These are phyloP conservation scores for Dendrocalamus latiflorus DNA, from an alignment of 202 grass and related monocot genomes.

Conservation along the genomic window DNA sequence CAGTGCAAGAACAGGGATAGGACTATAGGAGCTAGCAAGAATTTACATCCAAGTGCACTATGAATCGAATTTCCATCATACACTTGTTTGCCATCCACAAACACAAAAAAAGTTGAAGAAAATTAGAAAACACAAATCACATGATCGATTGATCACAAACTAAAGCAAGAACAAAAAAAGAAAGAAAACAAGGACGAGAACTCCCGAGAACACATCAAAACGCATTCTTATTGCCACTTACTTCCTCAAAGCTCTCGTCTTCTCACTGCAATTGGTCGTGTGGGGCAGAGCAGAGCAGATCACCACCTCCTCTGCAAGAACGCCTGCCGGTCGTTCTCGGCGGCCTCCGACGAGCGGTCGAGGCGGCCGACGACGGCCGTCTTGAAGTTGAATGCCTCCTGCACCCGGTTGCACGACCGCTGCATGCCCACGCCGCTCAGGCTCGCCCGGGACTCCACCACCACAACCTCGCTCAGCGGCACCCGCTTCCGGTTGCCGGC, in stretches of 20 bases:
- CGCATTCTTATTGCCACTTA: constrained; percentile 53
- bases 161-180: background rate
- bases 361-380: constrained; percentile 58
- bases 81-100: constrained; percentile 22
- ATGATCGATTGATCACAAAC: constrained; percentile 1
- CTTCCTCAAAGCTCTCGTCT: constrained; percentile 29
- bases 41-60: constrained; percentile 53
- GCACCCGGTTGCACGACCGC: constrained; percentile 43
- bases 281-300: background rate
- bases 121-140: background rate
- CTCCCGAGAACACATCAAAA: constrained; percentile 46
- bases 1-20: background rate
- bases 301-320: constrained; percentile 80
- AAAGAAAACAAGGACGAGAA: constrained; percentile 22
- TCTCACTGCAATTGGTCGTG: background rate
- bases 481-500: constrained; percentile 50
- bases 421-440: constrained; percentile 70
- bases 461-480: constrained; percentile 70
- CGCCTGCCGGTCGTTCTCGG: constrained; percentile 43
- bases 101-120: background rate
- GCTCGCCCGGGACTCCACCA: constrained; percentile 61
- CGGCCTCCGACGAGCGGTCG: constrained; percentile 41
- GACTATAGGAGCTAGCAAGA: background rate
- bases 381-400: constrained; percentile 83
- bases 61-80: constrained; percentile 19